Conservation (phyloP, 176 grass and related monocot species). For the Lolium perenne region DNA sequence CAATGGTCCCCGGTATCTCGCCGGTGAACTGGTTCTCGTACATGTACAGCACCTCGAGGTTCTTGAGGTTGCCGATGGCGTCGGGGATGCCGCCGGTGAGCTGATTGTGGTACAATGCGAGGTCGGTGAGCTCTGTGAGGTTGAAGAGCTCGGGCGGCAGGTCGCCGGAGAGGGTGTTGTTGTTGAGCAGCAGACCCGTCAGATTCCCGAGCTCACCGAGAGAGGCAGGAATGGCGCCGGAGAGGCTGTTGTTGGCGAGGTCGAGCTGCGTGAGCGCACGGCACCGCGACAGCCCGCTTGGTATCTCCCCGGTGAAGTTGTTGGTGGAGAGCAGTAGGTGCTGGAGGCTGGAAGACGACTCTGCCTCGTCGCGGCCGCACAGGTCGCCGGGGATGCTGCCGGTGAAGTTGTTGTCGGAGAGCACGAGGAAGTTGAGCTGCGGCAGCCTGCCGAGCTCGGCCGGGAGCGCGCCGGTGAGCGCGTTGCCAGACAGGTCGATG, state of each 20-base stretch:
- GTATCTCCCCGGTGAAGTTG: constrained; percentile 83
- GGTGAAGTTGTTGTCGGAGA: constrained; percentile 71
- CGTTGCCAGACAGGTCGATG: constrained; percentile 78
- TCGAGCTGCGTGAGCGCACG: constrained; percentile 71
- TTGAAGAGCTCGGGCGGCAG: constrained; percentile 70
- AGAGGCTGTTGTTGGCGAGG: constrained; percentile 87
- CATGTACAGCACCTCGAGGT: constrained; percentile 69
- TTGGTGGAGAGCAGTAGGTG: constrained; percentile 87
- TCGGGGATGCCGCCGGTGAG: constrained; percentile 64
- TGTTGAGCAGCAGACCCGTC: constrained; percentile 82
- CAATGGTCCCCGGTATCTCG: constrained; percentile 73
- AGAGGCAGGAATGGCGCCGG: constrained; percentile 59
- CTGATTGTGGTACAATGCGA: constrained; percentile 77
- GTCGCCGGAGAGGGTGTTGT: constrained; percentile 78
- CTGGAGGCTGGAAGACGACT: constrained; percentile 49
- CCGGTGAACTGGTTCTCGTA: constrained; percentile 92
- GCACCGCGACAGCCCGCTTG: constrained; percentile 64
- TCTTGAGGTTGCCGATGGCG: constrained; percentile 58
- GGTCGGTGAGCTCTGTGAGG: constrained; percentile 59
- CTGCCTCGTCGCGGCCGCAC: constrained; percentile 45
- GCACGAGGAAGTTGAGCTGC: constrained; percentile 72
- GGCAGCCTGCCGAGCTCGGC: constrained; percentile 52
- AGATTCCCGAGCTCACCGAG: constrained; percentile 70
- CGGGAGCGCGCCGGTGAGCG: constrained; percentile 70
- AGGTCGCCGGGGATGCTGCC: constrained; percentile 59